These are phyloP conservation scores for Circinella umbellata DNA, from an alignment of 371 early-diverging fungal species.

Conservation along the genomic window DNA sequence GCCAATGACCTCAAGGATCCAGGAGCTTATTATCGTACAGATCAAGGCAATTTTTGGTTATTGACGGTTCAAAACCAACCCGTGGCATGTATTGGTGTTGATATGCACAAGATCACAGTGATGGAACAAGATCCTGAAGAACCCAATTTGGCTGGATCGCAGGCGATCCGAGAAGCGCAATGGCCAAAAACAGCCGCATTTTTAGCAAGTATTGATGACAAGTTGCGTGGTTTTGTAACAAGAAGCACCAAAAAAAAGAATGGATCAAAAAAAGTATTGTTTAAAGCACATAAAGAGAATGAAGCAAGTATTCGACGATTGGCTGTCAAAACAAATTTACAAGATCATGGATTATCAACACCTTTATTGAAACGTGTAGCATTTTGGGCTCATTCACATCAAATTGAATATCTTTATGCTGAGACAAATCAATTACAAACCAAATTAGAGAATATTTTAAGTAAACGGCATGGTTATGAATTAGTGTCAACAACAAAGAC, in stretches of 20 bases:
- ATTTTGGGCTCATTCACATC: conserved; percentile 52
- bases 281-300: conserved; percentile 42
- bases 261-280: conserved; percentile 15
- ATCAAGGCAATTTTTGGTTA: conserved; percentile 53
- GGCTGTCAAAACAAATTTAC: conserved; percentile 49
- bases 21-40: conserved; percentile 38
- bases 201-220: conserved; percentile 41
- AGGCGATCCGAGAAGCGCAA: conserved; percentile 33
- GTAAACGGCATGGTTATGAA: conserved; percentile 45
- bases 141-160: conserved; percentile 21
- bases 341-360: conserved; percentile 51
- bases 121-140: conserved; percentile 1
- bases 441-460: conserved; percentile 34
- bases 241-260: not conserved
- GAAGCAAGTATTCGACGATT: conserved; percentile 53
- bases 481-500: conserved; percentile 33
- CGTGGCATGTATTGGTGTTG: conserved; percentile 52
- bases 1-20: conserved; percentile 49
- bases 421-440: conserved; percentile 48
- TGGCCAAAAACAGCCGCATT: conserved; percentile 35
- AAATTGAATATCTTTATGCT: conserved; percentile 52
- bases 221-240: conserved; percentile 27
- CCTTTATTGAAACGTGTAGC: conserved; percentile 51
- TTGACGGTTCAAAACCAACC: conserved; percentile 46
- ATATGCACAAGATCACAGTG: conserved; percentile 28